phyloP scores from a whole-genome alignment of 768 basidiomycete species.

The Gymnopilus junonius region DNA sequence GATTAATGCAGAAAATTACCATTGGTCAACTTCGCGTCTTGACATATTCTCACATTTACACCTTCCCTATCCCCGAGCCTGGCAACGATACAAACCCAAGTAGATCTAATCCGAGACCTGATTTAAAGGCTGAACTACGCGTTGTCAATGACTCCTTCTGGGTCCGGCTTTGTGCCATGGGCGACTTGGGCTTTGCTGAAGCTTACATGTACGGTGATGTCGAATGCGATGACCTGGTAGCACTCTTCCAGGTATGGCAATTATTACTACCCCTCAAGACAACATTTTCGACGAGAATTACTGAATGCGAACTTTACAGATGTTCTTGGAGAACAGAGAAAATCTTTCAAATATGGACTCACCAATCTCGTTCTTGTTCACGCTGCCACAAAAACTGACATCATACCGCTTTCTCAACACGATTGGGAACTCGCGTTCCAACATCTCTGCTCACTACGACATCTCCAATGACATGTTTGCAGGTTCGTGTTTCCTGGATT shows the following conservation, averaged over 20 bases:
- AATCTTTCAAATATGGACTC: slow-evolving; percentile 55
- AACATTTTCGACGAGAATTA: neutral
- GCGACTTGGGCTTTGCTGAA: slow-evolving; percentile 77
- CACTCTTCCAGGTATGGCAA: slow-evolving; percentile 60
- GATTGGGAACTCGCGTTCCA: slow-evolving; percentile 64
- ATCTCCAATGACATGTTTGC: slow-evolving; percentile 79
- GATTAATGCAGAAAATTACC: slow-evolving; percentile 49
- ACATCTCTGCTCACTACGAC: slow-evolving; percentile 81
- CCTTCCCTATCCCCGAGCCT: slow-evolving; percentile 39
- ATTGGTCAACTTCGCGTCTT: slow-evolving; percentile 53
- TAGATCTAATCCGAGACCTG: slow-evolving; percentile 19
- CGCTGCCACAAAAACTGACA: slow-evolving; percentile 55
- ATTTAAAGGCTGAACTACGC: slow-evolving; percentile 46
- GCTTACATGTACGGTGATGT: slow-evolving; percentile 82
- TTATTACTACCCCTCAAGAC: neutral
- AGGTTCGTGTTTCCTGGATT: slow-evolving; percentile 35
- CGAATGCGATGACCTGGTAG: slow-evolving; percentile 66
- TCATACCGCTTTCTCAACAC: slow-evolving; percentile 69
- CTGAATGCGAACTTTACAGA: slow-evolving; percentile 38
- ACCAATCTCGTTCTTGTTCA: slow-evolving; percentile 55
- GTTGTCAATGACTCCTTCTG: slow-evolving; percentile 60
- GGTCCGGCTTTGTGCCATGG: slow-evolving; percentile 59
- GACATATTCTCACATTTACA: slow-evolving; percentile 48
- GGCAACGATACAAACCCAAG: slow-evolving; percentile 15
- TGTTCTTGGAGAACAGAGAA: slow-evolving; percentile 63